Conservation (phyloP, 1,284 basidiomycete genomes). For the Microbotryum lychnidis-dioicae region DNA sequence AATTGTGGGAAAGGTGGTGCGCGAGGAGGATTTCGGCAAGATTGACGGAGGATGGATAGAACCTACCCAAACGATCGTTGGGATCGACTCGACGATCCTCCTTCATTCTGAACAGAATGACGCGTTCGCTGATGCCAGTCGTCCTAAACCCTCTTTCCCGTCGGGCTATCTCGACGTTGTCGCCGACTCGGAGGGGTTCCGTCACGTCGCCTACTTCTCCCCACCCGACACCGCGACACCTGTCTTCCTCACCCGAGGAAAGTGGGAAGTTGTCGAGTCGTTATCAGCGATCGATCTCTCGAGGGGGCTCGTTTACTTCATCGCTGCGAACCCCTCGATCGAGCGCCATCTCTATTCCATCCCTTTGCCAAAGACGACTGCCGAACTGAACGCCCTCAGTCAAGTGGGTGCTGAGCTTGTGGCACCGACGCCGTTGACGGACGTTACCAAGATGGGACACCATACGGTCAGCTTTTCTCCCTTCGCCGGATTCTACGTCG, state of each 20-base stretch:
- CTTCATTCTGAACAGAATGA: not conserved
- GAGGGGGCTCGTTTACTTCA: slow-evolving; percentile 74
- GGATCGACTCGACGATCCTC: slow-evolving; percentile 11
- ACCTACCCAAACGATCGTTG: slow-evolving; percentile 35
- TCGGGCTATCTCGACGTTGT: slow-evolving; percentile 79
- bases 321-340: slow-evolving; percentile 69
- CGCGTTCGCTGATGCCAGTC: not conserved
- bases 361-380: slow-evolving; percentile 48
- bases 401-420: slow-evolving; percentile 31
- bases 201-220: slow-evolving; percentile 81
- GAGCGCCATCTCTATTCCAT: slow-evolving; percentile 77
- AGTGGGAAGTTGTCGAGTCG: slow-evolving; percentile 77
- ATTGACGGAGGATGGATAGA: slow-evolving; percentile 92
- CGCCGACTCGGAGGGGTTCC: slow-evolving; percentile 66
- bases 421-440: slow-evolving; percentile 57
- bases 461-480: slow-evolving; percentile 57
- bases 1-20: slow-evolving; percentile 54
- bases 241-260: slow-evolving; percentile 70
- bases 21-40: slow-evolving; percentile 62
- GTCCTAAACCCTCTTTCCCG: slow-evolving; percentile 11
- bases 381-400: slow-evolving; percentile 30
- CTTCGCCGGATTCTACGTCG: slow-evolving; percentile 69
- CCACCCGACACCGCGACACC: slow-evolving; percentile 61
- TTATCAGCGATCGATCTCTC: slow-evolving; percentile 64
- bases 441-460: slow-evolving; percentile 42